Percentiles rank a stretch among this genome's conserved stretches.
These are phyloP conservation scores for Hyaloscypha finlandica DNA, from an alignment of 495 filamentous ascomycete species.

Conservation along the genomic window DNA sequence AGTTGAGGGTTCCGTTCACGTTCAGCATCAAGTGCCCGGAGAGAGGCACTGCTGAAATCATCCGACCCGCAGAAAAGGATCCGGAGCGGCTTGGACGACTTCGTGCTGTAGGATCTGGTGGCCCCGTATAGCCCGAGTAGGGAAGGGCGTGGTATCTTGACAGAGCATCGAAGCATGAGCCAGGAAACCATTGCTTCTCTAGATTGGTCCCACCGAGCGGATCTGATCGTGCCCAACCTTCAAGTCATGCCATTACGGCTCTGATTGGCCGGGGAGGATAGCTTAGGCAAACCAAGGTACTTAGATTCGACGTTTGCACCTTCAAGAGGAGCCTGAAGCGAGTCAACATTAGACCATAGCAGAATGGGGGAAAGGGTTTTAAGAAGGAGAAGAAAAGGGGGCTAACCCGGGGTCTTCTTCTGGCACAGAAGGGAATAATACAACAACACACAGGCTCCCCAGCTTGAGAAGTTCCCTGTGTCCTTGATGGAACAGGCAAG, in stretches of 20 bases:
- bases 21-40: slow-evolving; percentile 69
- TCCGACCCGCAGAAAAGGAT: slow-evolving; percentile 97
- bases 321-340: too few relatives aligned
- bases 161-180: slow-evolving; percentile 3
- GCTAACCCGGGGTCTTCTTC: too few relatives aligned
- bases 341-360: too few relatives aligned
- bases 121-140: not conserved
- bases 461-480: too few relatives aligned
- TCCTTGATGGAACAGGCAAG: too few relatives aligned
- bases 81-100: slow-evolving; percentile 60
- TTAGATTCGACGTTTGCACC: not conserved
- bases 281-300: not conserved
- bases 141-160: slow-evolving; percentile 1
- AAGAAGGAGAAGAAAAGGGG: too few relatives aligned
- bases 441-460: too few relatives aligned
- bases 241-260: not conserved
- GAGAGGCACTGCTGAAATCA: slow-evolving; percentile 80
- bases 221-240: not conserved
- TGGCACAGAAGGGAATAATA: too few relatives aligned
- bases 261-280: too few relatives aligned
- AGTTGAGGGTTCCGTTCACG: slow-evolving; percentile 51
- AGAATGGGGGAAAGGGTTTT: too few relatives aligned
- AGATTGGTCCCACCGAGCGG: not conserved
- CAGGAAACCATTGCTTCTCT: slow-evolving; percentile 1
- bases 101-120: slow-evolving; percentile 11